Evolutionary conservation across 192 early-diverging fungal species (phyloP), one percentile per base, ranked within the genome.

Genomic region (Pilobolus umbonatus): DNA sequence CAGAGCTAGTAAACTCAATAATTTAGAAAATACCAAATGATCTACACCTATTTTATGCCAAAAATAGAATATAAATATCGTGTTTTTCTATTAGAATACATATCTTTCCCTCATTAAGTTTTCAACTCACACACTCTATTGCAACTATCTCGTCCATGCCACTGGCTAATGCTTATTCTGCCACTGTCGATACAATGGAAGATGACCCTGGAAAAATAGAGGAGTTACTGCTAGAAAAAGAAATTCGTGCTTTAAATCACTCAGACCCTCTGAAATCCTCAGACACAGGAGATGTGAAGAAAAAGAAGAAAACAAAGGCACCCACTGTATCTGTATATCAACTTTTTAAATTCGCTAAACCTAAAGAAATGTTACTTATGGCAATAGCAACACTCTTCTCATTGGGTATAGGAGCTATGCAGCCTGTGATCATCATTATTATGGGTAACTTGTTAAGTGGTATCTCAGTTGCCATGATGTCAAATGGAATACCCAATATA

Each of bases 291-390:
- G 48, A 51, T 11, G 24, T 40, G 14, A 62, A 55, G 31, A 49
- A 59, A 39, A 64, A 55, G 15, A 62, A 69, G 12, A 75, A 76
- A 38, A 59, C 75, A 15, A 75, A 75, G 47, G 44, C 71, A 49
- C 77, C 80, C 3, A 36, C 73, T 43, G 73, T 90, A 2, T 63
- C 81, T 4, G 62, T 87, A 29, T 24, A 77, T 15, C 63, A 83
- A 65, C 72, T 94, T 10, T 91, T 82, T 57, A 79, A 85, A 19
- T 94, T 87, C 61, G 81, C 65, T 25, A 75, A 55, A 35, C 44
- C 45, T 7, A 36, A 21, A 4, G 58, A 57, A 46, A 28, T 39
- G 5, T 39, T 59, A 19, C 4, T 68, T 30, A 73, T 66, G 25
- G 8, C 15, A 8, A 42, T 71, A 17, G 60, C 58, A 4, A 17